Evolutionary conservation across 2,329 filamentous ascomycete species (phyloP).

Genomic region (Alternaria triticina): DNA sequence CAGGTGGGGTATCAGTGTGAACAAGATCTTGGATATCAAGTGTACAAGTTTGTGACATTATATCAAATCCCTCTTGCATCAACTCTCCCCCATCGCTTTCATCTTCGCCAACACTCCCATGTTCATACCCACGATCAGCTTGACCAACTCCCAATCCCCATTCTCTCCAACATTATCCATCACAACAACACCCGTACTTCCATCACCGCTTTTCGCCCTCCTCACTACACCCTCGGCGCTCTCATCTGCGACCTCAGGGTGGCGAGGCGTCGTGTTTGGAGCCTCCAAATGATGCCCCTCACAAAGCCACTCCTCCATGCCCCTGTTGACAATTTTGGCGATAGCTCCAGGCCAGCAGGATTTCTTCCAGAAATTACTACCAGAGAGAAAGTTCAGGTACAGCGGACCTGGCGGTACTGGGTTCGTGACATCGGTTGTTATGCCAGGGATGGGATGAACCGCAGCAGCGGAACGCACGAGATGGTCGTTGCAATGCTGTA

Average conservation of each 20-base stretch:
- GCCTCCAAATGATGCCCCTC: slow-evolving; percentile 54
- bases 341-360: slow-evolving; percentile 94
- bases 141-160: slow-evolving; percentile 89
- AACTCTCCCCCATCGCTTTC: neutral
- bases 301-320: slow-evolving; percentile 66
- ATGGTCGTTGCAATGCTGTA: slow-evolving; percentile 74
- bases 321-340: slow-evolving; percentile 85
- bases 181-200: slow-evolving; percentile 84
- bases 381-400: slow-evolving; percentile 89
- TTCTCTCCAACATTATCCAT: slow-evolving; percentile 90
- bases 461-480: slow-evolving; percentile 68
- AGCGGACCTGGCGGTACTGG: slow-evolving; percentile 65
- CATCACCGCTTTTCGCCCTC: slow-evolving; percentile 64
- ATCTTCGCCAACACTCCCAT: slow-evolving; percentile 56
- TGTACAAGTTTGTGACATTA: neutral
- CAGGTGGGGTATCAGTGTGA: neutral
- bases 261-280: slow-evolving; percentile 5
- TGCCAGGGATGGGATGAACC: slow-evolving; percentile 48
- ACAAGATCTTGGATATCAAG: neutral
- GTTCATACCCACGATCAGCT: slow-evolving; percentile 92
- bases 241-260: slow-evolving; percentile 26
- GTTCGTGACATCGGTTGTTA: slow-evolving; percentile 47
- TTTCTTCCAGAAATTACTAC: slow-evolving; percentile 91
- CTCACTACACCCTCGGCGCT: slow-evolving; percentile 22
- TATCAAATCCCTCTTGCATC: neutral